A percentile compares a stretch with the other conserved stretches of the same genome.
phyloP scores from a whole-genome alignment of 225 moss, liverwort and hornwort genomes.

The Sphagnum contortum region DNA sequence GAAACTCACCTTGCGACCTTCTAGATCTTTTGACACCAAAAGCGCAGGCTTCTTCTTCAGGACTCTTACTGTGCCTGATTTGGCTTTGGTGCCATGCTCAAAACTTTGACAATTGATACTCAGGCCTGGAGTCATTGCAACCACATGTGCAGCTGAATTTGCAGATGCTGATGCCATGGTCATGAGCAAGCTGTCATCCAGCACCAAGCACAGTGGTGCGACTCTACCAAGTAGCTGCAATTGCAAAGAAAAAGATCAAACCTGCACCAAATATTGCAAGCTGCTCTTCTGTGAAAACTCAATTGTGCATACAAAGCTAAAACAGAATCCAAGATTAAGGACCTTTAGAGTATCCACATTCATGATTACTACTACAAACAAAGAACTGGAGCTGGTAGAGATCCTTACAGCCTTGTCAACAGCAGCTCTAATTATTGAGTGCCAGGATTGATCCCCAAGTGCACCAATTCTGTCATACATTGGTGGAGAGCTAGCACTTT shows the following conservation, averaged over 20 bases:
- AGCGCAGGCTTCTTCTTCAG: slow-evolving; percentile 50
- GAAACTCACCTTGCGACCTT: slow-evolving; percentile 40
- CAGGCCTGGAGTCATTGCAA: slow-evolving; percentile 77
- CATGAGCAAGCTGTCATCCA: slow-evolving; percentile 81
- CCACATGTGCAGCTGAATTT: slow-evolving; percentile 29
- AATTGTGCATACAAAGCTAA: too few species aligned
- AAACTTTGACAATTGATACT: slow-evolving; percentile 22
- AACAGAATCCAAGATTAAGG: too few species aligned
- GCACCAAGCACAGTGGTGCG: slow-evolving; percentile 44
- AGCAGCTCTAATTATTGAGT: slow-evolving; percentile 37
- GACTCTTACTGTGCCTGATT: slow-evolving; percentile 39
- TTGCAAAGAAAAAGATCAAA: not conserved
- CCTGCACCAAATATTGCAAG: too few species aligned
- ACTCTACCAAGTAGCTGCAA: slow-evolving; percentile 33
- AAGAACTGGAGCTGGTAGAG: too few species aligned
- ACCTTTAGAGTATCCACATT: too few species aligned
- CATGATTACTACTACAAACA: too few species aligned
- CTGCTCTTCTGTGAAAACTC: too few species aligned
- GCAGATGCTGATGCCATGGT: slow-evolving; percentile 40
- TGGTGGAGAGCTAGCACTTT: not conserved
- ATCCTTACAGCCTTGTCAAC: slow-evolving; percentile 39
- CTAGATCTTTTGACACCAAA: slow-evolving; percentile 36
- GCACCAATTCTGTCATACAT: slow-evolving; percentile 19
- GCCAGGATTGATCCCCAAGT: slow-evolving; percentile 47
- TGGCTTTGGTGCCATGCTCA: slow-evolving; percentile 22